These are phyloP conservation scores for Emergomyces africanus DNA, from an alignment of 2,329 filamentous ascomycete genomes.

Conservation along the genomic window DNA sequence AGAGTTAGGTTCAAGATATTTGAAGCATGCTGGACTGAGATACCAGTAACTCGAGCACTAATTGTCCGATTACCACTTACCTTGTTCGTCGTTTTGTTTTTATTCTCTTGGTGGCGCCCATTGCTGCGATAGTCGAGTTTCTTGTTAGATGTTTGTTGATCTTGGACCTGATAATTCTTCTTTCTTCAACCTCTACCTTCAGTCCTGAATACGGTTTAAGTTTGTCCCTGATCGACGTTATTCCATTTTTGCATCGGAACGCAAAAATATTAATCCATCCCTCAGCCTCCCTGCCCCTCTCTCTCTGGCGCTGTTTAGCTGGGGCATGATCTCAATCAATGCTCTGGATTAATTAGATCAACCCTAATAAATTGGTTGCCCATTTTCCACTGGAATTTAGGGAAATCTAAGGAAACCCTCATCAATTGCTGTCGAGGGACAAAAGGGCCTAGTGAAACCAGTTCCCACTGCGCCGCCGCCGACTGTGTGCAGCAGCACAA, in stretches of 20 bases:
- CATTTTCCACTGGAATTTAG: background rate
- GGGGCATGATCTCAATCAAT: too few relatives aligned
- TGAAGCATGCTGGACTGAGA: background rate
- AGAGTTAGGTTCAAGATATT: constrained; percentile 38
- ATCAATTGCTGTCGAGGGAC: background rate
- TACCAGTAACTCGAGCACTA: background rate
- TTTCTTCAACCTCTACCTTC: too few relatives aligned
- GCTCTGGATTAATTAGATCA: background rate
- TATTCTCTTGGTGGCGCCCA: constrained; percentile 55
- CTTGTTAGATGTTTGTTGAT: background rate
- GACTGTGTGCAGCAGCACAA: background rate
- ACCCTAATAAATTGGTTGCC: background rate
- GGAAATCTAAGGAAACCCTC: background rate
- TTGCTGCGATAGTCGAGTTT: constrained; percentile 20
- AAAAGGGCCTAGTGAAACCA: background rate
- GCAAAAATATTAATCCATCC: background rate
- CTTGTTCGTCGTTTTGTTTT: constrained; percentile 63
- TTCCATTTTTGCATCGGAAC: background rate
- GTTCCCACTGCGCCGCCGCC: too few relatives aligned
- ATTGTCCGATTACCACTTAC: constrained; percentile 29
- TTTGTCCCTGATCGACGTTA: background rate
- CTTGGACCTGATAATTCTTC: background rate
- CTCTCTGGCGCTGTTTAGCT: too few relatives aligned
- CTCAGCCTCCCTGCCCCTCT: too few relatives aligned
- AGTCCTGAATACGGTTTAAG: too few relatives aligned